Base-by-base conservation (phyloP, 345 rosid species). In the Dipteronia dyeriana region DNA sequence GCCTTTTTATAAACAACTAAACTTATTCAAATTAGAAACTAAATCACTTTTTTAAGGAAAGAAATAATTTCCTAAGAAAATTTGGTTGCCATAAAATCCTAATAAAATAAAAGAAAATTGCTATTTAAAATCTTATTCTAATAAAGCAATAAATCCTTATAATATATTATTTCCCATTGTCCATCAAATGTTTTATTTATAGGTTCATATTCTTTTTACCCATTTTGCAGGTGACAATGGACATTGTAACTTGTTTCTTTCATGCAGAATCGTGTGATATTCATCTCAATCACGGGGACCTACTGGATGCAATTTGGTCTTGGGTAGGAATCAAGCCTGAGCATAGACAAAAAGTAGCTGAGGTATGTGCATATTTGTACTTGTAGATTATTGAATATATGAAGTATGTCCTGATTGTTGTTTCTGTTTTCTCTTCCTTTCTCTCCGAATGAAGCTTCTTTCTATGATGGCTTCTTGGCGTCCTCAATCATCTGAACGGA, bases 401-500 rank as follows among this genome's bases (percentile, higher is more conserved):
- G 26, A 78, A 66, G 68, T 56, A 68, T 76, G 70, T 65, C 38
- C 77, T 85, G 60, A 90, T 82, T 75, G 66, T 66, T 77, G 62
- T 65, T 63, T 78, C 69, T 9, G 41, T 65, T 25, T 31, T 34
- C 16, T 29, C 41, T 26, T 70, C 45, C 8, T 59, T 53, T 49
- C 47, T 75, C 70, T 80, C 72, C 60, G 51, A 70, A 75, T 87
- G 87, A 84, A 95, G 99, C 94, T 93, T 88, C 96, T 95, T 60
- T 92, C 98, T 9, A 72, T 93, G 91, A 90, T 93, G 97, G 92
- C 90, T 66, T 86, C 97, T 31, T 77, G 88, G 79, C 91, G 96
- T 71, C 98, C 99, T 61, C 99, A 95, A 83, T 95, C 99, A 80
- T 86, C 99, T 83, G 92, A 88, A 78, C 80, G 99, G 83, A 91